These are phyloP conservation scores for Phialophora verrucosa DNA, from an alignment of 2,329 filamentous ascomycete species.

Conservation along the genomic window DNA sequence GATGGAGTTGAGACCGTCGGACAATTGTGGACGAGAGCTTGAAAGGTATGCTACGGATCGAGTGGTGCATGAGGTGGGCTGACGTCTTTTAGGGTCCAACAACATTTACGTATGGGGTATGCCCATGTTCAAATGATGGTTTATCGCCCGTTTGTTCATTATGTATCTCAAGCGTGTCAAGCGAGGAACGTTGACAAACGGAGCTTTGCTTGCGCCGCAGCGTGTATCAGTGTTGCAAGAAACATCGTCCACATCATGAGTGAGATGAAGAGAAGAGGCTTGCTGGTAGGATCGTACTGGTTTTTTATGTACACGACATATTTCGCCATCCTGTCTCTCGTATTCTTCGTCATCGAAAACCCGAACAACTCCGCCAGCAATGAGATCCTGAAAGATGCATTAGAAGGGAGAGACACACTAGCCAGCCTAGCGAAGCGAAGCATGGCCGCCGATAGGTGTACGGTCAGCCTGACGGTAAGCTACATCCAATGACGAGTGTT, in stretches of 20 bases:
- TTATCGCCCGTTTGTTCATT: slow-evolving; percentile 70
- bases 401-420: slow-evolving; percentile 82
- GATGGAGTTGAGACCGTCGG: slow-evolving; percentile 75
- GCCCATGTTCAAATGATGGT: slow-evolving; percentile 69
- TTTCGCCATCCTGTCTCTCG: slow-evolving; percentile 67
- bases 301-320: slow-evolving; percentile 73
- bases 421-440: slow-evolving; percentile 79
- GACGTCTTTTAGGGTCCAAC: slow-evolving; percentile 55
- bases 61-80: slow-evolving; percentile 40
- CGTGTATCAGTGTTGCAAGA: slow-evolving; percentile 68
- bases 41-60: slow-evolving; percentile 65
- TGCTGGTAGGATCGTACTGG: slow-evolving; percentile 69
- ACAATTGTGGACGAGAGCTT: slow-evolving; percentile 74
- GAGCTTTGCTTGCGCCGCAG: slow-evolving; percentile 69
- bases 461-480: slow-evolving; percentile 74
- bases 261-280: slow-evolving; percentile 66
- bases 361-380: slow-evolving; percentile 65
- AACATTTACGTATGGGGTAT: slow-evolving; percentile 67
- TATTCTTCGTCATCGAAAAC: slow-evolving; percentile 70
- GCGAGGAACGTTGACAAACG: slow-evolving; percentile 63
- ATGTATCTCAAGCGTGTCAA: slow-evolving; percentile 60
- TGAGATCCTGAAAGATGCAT: slow-evolving; percentile 83
- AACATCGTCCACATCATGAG: slow-evolving; percentile 70
- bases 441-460: slow-evolving; percentile 86
- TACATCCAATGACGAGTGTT: slow-evolving; percentile 4